Base-by-base conservation (phyloP, 345 rosid species). In the Bruguiera parviflora region DNA sequence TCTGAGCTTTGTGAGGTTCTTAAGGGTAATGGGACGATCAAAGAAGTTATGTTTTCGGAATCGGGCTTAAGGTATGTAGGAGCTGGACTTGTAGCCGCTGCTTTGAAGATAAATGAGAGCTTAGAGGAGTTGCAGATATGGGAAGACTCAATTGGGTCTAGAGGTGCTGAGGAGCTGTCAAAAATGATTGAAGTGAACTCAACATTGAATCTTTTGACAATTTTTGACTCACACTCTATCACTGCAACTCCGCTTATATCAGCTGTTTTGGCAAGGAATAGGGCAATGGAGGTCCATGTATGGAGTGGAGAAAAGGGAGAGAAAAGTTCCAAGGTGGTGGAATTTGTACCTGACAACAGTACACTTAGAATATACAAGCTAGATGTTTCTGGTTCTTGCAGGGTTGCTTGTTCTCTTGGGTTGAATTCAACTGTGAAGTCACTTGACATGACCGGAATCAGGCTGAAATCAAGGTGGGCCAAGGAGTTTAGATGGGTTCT, bases 141-240 rank as follows among this genome's bases (percentile, higher is more conserved):
- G 98, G 96, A 95, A 33, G 99, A 92, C 74, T 92, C 96, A 2
- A 90, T 92, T n/a, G 96, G 97, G 57, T 81, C 89, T 0, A 88
- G 76, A 77, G 98, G 96, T 16, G 96, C 97, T 0, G 97, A 95
- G 79, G 97, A 95, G 80, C 89, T 95, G 18, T 88, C 96, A 0
- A 87, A 82, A 79, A 95, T 95, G 99, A 95, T 95, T 51, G 94
- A 95, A 85, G 84, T 73, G 2, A 92, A 95, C 81, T 88, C 92
- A 47, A 85, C 84, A 24, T 79, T 92, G 79, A 95, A 84, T 73
- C 74, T 87, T 37, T 55, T 94, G 84, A 91, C 90, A 28, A 84
- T 88, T 27, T 91, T 91, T 64, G 96, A 94, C 80, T 88, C 90
- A 2, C 84, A 74, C 27, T 84, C 86, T 3, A 65, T 82, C 60